Percentiles rank a stretch among this genome's conserved stretches.
These are phyloP conservation scores for Penicillium coprophilum DNA, from an alignment of 495 filamentous ascomycete genomes.

Conservation along the genomic window DNA sequence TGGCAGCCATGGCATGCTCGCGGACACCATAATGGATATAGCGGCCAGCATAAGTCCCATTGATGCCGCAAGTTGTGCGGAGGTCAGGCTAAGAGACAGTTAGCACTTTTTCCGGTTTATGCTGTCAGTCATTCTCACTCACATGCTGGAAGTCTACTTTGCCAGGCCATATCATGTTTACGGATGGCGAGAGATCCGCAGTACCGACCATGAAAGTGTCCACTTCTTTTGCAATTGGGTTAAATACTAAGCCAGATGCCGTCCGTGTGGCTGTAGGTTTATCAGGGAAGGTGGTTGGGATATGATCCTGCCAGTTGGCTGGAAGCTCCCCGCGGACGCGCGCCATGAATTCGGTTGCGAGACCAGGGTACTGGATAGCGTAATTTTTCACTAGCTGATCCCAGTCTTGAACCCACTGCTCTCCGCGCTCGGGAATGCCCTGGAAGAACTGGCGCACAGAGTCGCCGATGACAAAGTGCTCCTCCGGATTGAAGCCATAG, in stretches of 20 bases:
- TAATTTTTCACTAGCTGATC: constrained; percentile 45
- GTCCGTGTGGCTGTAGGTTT: constrained; percentile 50
- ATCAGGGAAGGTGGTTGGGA: constrained; percentile 47
- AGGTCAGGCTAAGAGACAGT: constrained; percentile 37
- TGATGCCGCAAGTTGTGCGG: constrained; percentile 45
- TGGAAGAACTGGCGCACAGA: constrained; percentile 51
- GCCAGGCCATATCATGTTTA: constrained; percentile 56
- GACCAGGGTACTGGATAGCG: constrained; percentile 40
- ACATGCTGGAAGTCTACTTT: constrained; percentile 56
- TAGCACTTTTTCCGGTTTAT: background rate
- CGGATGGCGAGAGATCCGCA: constrained; percentile 57
- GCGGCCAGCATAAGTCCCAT: constrained; percentile 50
- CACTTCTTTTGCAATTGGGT: constrained; percentile 47
- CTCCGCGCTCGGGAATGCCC: constrained; percentile 39
- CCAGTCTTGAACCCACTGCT: constrained; percentile 46
- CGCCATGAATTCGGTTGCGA: constrained; percentile 47
- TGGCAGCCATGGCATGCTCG: constrained; percentile 54
- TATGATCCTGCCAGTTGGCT: constrained; percentile 42
- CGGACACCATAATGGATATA: constrained; percentile 57
- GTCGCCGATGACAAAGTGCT: constrained; percentile 48
- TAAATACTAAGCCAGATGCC: constrained; percentile 51
- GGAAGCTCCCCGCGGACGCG: constrained; percentile 48
- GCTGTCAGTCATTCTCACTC: constrained; percentile 9
- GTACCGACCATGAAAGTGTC: constrained; percentile 58
- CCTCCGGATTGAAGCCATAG: constrained; percentile 45